Conservation (phyloP, 768 basidiomycete species). For the Naematelia encephala region DNA sequence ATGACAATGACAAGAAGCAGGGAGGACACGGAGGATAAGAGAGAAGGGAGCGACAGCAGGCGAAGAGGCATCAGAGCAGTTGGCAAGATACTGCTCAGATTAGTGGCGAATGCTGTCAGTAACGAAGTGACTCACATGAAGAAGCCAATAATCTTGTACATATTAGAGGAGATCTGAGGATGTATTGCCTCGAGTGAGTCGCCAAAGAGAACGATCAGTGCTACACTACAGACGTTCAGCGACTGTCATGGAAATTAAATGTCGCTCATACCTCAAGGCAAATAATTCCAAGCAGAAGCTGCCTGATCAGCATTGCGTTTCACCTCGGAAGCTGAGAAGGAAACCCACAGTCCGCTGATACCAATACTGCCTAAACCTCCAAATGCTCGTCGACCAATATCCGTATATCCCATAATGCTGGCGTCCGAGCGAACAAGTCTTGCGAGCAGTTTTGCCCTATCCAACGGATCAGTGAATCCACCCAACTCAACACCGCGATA, state of each 20-base stretch:
- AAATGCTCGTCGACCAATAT: conserved; percentile 85
- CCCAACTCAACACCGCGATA: conserved; percentile 29
- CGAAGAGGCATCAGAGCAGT: conserved; percentile 81
- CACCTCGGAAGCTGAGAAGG: background rate
- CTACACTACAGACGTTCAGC: conserved; percentile 54
- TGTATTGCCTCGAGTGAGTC: conserved; percentile 76
- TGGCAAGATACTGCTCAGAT: conserved; percentile 64
- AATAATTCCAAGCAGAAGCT: conserved; percentile 87
- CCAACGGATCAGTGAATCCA: too few species aligned
- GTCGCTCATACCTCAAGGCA: conserved; percentile 65
- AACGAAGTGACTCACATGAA: conserved; percentile 57
- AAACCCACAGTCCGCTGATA: conserved; percentile 43
- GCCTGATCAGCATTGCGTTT: conserved; percentile 1
- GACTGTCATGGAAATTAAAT: too few species aligned
- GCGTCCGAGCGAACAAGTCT: conserved; percentile 68
- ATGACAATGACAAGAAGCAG: conserved; percentile 71
- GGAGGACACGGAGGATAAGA: conserved; percentile 71
- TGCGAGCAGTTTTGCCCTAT: conserved; percentile 82
- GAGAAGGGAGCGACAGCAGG: conserved; percentile 80
- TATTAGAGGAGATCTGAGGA: conserved; percentile 63
- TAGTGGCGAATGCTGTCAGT: conserved; percentile 3
- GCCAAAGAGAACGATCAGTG: conserved; percentile 82
- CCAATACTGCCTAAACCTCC: conserved; percentile 64
- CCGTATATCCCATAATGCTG: conserved; percentile 74
- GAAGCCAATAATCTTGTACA: conserved; percentile 73